A percentile compares a stretch with the other conserved stretches of the same genome.
Evolutionary conservation across 805 yeast genomes (phyloP).

Genomic region (Wickerhamomyces subpelliculosus): DNA sequence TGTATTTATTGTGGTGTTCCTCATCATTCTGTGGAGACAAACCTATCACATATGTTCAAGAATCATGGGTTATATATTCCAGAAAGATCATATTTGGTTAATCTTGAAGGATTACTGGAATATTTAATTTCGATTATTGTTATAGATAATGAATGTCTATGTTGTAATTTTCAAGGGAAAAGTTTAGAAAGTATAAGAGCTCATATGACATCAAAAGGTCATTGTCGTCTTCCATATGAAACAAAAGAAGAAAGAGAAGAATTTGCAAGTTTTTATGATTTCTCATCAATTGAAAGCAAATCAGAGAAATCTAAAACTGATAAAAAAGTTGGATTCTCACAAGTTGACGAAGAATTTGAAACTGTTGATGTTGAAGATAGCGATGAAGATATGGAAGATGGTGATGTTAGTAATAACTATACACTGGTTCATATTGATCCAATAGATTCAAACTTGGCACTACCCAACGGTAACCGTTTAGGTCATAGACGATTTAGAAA

Average conservation of each 20-base stretch:
- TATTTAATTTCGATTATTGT: constrained; percentile 78
- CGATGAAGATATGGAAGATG: constrained; percentile 18
- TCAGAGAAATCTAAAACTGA: constrained; percentile 22
- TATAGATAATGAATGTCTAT: constrained; percentile 75
- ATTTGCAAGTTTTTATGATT: constrained; percentile 79
- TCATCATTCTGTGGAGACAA: constrained; percentile 47
- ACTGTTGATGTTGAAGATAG: constrained; percentile 22
- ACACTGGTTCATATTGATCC: constrained; percentile 37
- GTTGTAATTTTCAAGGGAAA: constrained; percentile 80
- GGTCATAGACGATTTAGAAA: constrained; percentile 78
- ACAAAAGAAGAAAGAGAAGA: constrained; percentile 67
- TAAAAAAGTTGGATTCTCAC: constrained; percentile 23
- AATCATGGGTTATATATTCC: constrained; percentile 86
- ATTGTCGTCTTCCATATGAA: constrained; percentile 86
- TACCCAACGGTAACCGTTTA: constrained; percentile 72
- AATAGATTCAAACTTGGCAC: constrained; percentile 55
- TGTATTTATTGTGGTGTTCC: constrained; percentile 55
- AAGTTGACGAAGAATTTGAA: constrained; percentile 18
- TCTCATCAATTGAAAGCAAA: constrained; percentile 52
- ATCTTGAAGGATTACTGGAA: constrained; percentile 63
- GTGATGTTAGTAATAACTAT: constrained; percentile 25
- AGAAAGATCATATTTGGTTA: constrained; percentile 61
- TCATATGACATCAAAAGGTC: constrained; percentile 81
- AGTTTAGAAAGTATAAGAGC: constrained; percentile 81
- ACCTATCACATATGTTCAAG: constrained; percentile 70